Percentiles rank a stretch among this genome's conserved stretches.
Evolutionary conservation across 805 yeast genomes (phyloP).

Genomic region (Sugiyamaella marilandica): DNA sequence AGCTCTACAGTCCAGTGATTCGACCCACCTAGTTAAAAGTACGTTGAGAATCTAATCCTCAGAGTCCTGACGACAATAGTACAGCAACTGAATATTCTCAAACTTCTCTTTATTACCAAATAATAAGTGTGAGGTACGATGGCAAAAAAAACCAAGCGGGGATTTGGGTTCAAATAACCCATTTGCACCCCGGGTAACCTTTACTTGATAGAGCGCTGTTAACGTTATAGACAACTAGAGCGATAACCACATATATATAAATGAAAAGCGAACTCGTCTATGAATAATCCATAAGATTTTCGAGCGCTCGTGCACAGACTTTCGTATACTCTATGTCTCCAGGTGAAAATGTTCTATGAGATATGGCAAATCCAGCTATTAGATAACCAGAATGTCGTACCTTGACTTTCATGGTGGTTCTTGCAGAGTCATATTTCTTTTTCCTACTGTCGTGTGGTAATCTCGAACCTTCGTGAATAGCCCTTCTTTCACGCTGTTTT

Average conservation of each 20-base stretch:
- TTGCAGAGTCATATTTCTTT: not conserved
- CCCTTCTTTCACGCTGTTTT: not conserved
- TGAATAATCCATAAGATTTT: slow-evolving; percentile 15
- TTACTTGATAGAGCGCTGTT: too few species aligned
- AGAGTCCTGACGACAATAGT: too few species aligned
- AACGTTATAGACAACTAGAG: too few species aligned
- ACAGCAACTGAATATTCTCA: too few species aligned
- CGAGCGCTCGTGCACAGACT: slow-evolving; percentile 27
- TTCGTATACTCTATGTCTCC: slow-evolving; percentile 30
- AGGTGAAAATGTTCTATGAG: slow-evolving; percentile 24
- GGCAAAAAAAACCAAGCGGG: too few species aligned
- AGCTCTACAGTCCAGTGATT: too few species aligned
- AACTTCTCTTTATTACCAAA: too few species aligned
- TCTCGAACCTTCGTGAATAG: not conserved
- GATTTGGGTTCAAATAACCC: too few species aligned
- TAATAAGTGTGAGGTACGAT: too few species aligned
- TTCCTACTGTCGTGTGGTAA: not conserved
- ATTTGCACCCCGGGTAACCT: too few species aligned
- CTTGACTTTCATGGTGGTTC: slow-evolving; percentile 3
- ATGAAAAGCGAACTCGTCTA: not conserved
- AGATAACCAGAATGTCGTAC: slow-evolving; percentile 25
- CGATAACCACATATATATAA: too few species aligned
- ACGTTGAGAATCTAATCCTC: not conserved
- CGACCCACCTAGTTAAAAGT: not conserved
- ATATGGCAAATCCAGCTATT: slow-evolving; percentile 24